These are phyloP conservation scores for Kwoniella sp. DNA, from an alignment of 768 basidiomycete species.

Conservation along the genomic window DNA sequence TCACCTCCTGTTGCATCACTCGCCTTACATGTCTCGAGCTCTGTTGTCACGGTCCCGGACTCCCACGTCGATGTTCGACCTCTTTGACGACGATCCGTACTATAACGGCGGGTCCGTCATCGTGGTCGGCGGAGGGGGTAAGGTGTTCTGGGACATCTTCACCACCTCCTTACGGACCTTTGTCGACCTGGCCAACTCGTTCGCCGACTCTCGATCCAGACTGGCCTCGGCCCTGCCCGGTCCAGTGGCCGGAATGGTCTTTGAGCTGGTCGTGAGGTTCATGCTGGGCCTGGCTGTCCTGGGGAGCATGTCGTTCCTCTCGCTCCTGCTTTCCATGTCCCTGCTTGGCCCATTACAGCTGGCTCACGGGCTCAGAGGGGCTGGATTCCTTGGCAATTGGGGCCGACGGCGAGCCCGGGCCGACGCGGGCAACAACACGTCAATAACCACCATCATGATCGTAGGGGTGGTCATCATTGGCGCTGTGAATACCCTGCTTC, in stretches of 20 bases:
- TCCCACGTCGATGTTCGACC: constrained; percentile 8
- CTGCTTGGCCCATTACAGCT: constrained; percentile 38
- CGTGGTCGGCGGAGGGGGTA: constrained; percentile 25
- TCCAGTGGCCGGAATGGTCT: constrained; percentile 1
- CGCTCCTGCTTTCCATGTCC: constrained; percentile 26
- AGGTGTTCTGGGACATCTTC: constrained; percentile 34
- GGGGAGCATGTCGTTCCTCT: constrained; percentile 37
- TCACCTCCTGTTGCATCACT: constrained; percentile 17
- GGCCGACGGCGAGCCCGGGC: constrained; percentile 8
- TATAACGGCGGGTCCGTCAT: constrained; percentile 14
- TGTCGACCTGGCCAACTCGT: constrained; percentile 17
- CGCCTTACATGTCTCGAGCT: constrained; percentile 9
- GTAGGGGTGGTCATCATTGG: constrained; percentile 39
- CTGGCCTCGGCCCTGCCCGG: neutral
- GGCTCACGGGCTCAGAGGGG: constrained; percentile 28
- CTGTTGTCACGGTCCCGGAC: neutral
- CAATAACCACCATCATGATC: constrained; percentile 30
- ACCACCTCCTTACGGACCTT: constrained; percentile 32
- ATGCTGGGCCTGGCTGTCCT: constrained; percentile 35
- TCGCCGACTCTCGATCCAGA: constrained; percentile 1
- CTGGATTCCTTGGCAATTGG: constrained; percentile 28
- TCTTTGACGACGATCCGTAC: constrained; percentile 8
- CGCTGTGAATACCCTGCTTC: constrained; percentile 24
- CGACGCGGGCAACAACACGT: neutral
- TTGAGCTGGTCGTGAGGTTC: constrained; percentile 23